Evolutionary conservation across 345 rosid genomes (phyloP), one percentile per base, ranked within the genome.

Genomic region (Populus euphratica): DNA sequence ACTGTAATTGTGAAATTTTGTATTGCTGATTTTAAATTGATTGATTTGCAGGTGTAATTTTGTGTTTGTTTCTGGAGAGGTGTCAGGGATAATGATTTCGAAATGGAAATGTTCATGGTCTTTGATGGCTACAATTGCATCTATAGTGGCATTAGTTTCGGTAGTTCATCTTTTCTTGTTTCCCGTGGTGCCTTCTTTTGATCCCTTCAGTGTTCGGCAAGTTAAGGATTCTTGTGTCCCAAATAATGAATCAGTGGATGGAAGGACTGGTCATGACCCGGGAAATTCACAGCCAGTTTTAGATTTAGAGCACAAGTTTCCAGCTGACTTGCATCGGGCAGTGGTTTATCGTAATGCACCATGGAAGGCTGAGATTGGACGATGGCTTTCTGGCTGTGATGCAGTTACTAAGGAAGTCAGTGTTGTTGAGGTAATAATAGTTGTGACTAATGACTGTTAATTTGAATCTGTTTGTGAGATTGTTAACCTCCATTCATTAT

Each of bases 361-460:
- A 0, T 96, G 99, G 99, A 96, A 91, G 82, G 89, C 93, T 17
- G 85, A 83, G 78, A 88, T 92, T 23, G 99, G 98, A 4, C 89
- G 85, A 68, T 93, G 99, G 99, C 97, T 95, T 81, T 92, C 94
- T 78, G 88, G 91, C 38, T 95, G 98, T 80, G 91, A 95, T 85
- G 81, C 92, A 2, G 74, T 86, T 77, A 69, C 83, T 10, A 77
- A 80, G 68, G 93, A 89, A 78, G 88, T 88, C 77, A 83, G 79
- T 68, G 76, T 93, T 63, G 66, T 75, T 56, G 99, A 93, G 91
- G 99, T 90, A 81, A 81, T 76, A 27, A 12, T 76, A 13, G 21
- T 59, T 72, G 23, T 36, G 36, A 21, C 0, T 10, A 38, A 52
- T 47, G 8, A 31, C 38, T 14, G 29, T 43, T 47, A 16, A 38